Percentiles rank a stretch among this genome's conserved stretches.
Evolutionary conservation across 371 early-diverging fungal species (phyloP).

Genomic region (Syncephalastrum monosporum): DNA sequence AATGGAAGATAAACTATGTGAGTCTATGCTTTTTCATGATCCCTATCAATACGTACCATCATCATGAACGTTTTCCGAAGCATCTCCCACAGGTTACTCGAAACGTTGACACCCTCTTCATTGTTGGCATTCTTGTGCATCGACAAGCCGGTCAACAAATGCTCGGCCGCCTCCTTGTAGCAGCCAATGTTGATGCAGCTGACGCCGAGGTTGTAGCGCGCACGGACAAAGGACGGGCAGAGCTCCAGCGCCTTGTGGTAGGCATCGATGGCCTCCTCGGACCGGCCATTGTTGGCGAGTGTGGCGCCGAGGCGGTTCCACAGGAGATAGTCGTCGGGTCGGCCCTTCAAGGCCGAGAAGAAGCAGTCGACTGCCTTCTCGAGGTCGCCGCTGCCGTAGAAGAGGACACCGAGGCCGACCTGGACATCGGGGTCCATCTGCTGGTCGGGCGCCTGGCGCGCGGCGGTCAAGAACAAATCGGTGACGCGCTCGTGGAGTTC

Average conservation of each 20-base stretch:
- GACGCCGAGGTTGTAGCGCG: constrained; percentile 94
- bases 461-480: constrained; percentile 77
- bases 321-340: constrained; percentile 93
- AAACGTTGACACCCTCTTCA: constrained; percentile 61
- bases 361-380: constrained; percentile 98
- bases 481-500: constrained; percentile 75
- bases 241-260: constrained; percentile 92
- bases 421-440: constrained; percentile 91
- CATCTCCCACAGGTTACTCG: constrained; percentile 65
- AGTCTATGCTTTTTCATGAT: too few relatives aligned
- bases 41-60: constrained; percentile 54
- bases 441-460: constrained; percentile 64
- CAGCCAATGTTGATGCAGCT: constrained; percentile 91
- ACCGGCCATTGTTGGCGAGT: constrained; percentile 84
- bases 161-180: constrained; percentile 93
- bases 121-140: constrained; percentile 68
- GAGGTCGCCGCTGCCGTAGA: constrained; percentile 86
- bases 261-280: constrained; percentile 88
- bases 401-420: constrained; percentile 92
- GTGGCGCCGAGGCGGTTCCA: constrained; percentile 98
- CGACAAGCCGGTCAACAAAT: constrained; percentile 84
- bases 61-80: constrained; percentile 61
- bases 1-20: constrained; percentile 3
- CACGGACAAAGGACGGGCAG: constrained; percentile 94
- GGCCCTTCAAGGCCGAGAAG: constrained; percentile 83